Percentiles rank a stretch among this genome's conserved stretches.
Evolutionary conservation across 169 alveolate species (phyloP).

Genomic region (Hepatocystis sp.): DNA sequence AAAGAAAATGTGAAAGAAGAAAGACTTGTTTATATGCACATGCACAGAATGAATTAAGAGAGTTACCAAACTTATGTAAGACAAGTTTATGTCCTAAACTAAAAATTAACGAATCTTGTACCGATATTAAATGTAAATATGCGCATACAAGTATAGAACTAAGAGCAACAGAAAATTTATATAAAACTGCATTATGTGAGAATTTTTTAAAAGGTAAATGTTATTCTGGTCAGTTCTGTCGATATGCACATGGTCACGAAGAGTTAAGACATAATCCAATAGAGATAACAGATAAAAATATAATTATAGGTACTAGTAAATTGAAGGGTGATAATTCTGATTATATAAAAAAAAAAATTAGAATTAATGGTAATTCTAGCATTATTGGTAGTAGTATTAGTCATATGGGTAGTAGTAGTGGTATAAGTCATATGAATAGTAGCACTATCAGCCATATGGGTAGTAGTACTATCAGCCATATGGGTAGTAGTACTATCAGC

Average conservation of each 20-base stretch:
- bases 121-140: slow-evolving; percentile 77
- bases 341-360: slow-evolving; percentile 19
- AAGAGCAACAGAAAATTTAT: slow-evolving; percentile 81
- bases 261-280: slow-evolving; percentile 81
- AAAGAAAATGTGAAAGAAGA: slow-evolving; percentile 79
- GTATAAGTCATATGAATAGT: no score
- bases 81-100: slow-evolving; percentile 79
- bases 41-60: slow-evolving; percentile 78
- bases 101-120: slow-evolving; percentile 72
- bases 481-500: no score
- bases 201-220: slow-evolving; percentile 81
- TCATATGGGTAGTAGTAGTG: no score
- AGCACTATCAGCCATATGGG: no score
- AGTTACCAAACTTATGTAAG: slow-evolving; percentile 78
- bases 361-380: neutral
- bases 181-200: slow-evolving; percentile 81
- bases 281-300: slow-evolving; percentile 76
- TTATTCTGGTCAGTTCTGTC: slow-evolving; percentile 81
- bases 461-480: no score
- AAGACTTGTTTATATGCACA: slow-evolving; percentile 80
- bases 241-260: slow-evolving; percentile 79
- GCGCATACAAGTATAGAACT: slow-evolving; percentile 81
- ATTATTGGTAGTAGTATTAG: no score
- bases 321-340: slow-evolving; percentile 34
- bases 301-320: slow-evolving; percentile 64